These are phyloP conservation scores for Pterothamnion heteromorphum DNA, from an alignment of 31 red algal species.

Conservation along the genomic window DNA sequence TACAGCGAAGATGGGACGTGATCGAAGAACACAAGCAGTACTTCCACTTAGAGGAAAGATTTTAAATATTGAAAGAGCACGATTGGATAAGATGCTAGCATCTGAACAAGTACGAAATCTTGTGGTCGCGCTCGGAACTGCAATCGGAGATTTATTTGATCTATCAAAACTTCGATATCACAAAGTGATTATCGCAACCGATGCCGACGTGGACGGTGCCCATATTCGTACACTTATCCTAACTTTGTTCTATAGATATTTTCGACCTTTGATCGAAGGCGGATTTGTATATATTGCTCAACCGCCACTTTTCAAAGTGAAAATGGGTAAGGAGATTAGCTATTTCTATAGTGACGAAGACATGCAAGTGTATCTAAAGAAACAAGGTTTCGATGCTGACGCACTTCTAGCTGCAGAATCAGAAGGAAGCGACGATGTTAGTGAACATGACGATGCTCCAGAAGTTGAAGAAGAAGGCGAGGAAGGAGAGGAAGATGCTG, in stretches of 20 bases:
- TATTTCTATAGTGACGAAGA: neutral
- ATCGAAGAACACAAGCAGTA: neutral
- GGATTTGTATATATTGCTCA: conserved; percentile 37
- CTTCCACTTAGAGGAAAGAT: conserved; percentile 46
- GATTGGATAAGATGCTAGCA: neutral
- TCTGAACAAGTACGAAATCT: neutral
- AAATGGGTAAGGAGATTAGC: neutral
- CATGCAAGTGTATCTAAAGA: neutral
- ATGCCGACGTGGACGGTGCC: conserved; percentile 49
- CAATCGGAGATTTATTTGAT: conserved; percentile 31
- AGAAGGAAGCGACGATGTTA: too few relatives aligned
- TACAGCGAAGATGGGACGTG: conserved; percentile 39
- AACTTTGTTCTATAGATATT: conserved; percentile 43
- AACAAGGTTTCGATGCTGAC: neutral
- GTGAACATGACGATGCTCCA: too few relatives aligned
- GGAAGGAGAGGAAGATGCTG: neutral
- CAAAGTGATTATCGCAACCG: conserved; percentile 37
- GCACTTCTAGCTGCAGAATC: too few relatives aligned
- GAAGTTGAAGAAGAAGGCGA: neutral
- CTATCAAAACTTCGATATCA: conserved; percentile 29
- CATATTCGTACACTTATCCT: conserved; percentile 41
- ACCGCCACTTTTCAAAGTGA: conserved; percentile 35
- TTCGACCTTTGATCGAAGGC: conserved; percentile 33
- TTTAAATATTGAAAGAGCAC: conserved; percentile 36
- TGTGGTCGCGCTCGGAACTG: conserved; percentile 16